phyloP scores from a whole-genome alignment of 352 stramenopile genomes.

The Pythium aristosporum region DNA sequence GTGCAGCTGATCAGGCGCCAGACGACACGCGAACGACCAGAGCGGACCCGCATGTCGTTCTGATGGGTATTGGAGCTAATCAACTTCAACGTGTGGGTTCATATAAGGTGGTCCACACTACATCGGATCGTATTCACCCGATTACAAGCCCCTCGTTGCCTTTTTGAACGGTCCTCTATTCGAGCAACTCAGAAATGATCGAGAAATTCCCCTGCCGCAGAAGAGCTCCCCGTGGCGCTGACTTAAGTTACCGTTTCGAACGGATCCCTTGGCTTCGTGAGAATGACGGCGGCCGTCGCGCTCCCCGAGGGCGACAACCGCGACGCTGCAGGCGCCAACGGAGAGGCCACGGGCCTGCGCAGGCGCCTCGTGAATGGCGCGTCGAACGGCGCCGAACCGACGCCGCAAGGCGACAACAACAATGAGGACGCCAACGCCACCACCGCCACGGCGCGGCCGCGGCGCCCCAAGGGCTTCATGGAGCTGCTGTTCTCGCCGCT shows the following conservation, averaged over 20 bases:
- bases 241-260: too few relatives aligned
- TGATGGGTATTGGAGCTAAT: not conserved
- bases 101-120: conserved; percentile 4
- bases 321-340: conserved; percentile 5
- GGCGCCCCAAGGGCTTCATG: conserved; percentile 55
- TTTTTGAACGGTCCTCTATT: conserved; percentile 5
- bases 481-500: conserved; percentile 75
- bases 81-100: too few relatives aligned
- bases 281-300: conserved; percentile 24
- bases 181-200: not conserved
- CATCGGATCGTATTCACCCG: not conserved
- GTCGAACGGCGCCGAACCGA: conserved; percentile 1
- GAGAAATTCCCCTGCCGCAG: too few relatives aligned
- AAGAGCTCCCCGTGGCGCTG: too few relatives aligned
- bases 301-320: conserved; percentile 4
- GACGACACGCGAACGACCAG: not conserved
- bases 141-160: too few relatives aligned
- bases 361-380: conserved; percentile 36
- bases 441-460: not conserved
- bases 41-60: not conserved
- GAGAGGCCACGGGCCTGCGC: conserved; percentile 22
- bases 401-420: conserved; percentile 3
- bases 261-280: too few relatives aligned
- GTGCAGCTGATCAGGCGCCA: conserved; percentile 32
- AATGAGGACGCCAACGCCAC: not conserved